A percentile compares a stretch with the other conserved stretches of the same genome.
Evolutionary conservation across 2,329 filamentous ascomycete genomes (phyloP).

Genomic region (Trichoderma atroviride): DNA sequence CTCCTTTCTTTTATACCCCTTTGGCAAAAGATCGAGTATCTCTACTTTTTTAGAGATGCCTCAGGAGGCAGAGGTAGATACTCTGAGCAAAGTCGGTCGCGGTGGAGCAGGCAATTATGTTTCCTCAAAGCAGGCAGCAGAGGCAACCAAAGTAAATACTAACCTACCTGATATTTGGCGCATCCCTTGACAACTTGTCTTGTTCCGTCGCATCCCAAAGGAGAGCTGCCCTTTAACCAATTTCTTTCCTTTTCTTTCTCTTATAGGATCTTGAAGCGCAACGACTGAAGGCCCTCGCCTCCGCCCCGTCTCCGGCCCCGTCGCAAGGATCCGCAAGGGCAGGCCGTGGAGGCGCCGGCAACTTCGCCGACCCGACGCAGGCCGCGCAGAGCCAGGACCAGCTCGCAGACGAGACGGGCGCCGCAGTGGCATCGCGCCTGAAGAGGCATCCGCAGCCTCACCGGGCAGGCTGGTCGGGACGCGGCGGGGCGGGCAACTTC

Average conservation of each 20-base stretch:
- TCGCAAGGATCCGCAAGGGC: slow-evolving; percentile 44
- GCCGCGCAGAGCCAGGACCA: slow-evolving; percentile 40
- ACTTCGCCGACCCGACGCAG: slow-evolving; percentile 51
- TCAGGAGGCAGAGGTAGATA: slow-evolving; percentile 46
- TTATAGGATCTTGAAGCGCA: slow-evolving; percentile 47
- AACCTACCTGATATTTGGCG: not conserved
- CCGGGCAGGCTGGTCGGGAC: slow-evolving; percentile 42
- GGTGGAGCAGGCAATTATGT: slow-evolving; percentile 68
- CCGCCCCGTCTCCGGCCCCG: slow-evolving; percentile 32
- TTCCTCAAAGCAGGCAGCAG: slow-evolving; percentile 54
- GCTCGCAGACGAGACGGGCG: slow-evolving; percentile 40
- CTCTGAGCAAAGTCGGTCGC: slow-evolving; percentile 57
- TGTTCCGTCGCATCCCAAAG: not conserved
- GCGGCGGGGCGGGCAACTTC: slow-evolving; percentile 64
- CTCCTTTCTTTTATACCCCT: not conserved
- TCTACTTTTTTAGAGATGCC: not conserved
- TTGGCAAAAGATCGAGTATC: not conserved
- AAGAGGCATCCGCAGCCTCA: slow-evolving; percentile 32
- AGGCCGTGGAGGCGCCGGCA: slow-evolving; percentile 66
- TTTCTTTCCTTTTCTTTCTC: not conserved
- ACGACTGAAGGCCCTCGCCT: slow-evolving; percentile 32
- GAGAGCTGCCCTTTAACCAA: not conserved
- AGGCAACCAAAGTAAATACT: slow-evolving; percentile 39
- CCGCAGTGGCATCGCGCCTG: slow-evolving; percentile 40
- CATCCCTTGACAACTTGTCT: not conserved